These are phyloP conservation scores for Yamadazyma buinensis DNA, from an alignment of 1,139 yeast species.

Conservation along the genomic window DNA sequence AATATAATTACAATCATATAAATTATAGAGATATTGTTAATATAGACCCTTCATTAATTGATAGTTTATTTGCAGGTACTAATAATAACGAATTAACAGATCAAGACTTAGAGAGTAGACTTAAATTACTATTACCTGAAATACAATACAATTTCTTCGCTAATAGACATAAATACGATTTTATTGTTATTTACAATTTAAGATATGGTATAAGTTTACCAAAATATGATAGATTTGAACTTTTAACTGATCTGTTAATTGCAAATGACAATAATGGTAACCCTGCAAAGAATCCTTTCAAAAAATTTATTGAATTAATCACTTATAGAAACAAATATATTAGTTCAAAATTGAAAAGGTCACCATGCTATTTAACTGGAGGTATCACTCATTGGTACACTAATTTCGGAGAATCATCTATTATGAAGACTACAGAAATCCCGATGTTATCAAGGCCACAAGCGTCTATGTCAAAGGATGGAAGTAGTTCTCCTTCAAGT, in stretches of 20 bases:
- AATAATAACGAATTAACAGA: slow-evolving; percentile 40
- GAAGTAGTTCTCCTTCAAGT: slow-evolving; percentile 11
- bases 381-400: slow-evolving; percentile 40
- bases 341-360: slow-evolving; percentile 29
- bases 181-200: slow-evolving; percentile 60
- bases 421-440: slow-evolving; percentile 17
- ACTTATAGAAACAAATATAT: slow-evolving; percentile 33
- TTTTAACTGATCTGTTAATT: slow-evolving; percentile 19
- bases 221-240: slow-evolving; percentile 23
- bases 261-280: slow-evolving; percentile 20
- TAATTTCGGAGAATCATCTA: slow-evolving; percentile 26
- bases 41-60: slow-evolving; percentile 61
- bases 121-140: slow-evolving; percentile 52
- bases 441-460: slow-evolving; percentile 20
- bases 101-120: slow-evolving; percentile 54
- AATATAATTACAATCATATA: slow-evolving; percentile 60
- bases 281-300: slow-evolving; percentile 42
- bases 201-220: slow-evolving; percentile 23
- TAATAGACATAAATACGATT: slow-evolving; percentile 51
- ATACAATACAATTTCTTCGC: slow-evolving; percentile 50
- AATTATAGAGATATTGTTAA: slow-evolving; percentile 54
- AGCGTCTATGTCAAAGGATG: slow-evolving; percentile 20
- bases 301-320: slow-evolving; percentile 52
- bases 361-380: slow-evolving; percentile 38
- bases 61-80: slow-evolving; percentile 15